Evolutionary conservation across 495 filamentous ascomycete genomes (phyloP).

Genomic region (Polyplosphaeria fusca): DNA sequence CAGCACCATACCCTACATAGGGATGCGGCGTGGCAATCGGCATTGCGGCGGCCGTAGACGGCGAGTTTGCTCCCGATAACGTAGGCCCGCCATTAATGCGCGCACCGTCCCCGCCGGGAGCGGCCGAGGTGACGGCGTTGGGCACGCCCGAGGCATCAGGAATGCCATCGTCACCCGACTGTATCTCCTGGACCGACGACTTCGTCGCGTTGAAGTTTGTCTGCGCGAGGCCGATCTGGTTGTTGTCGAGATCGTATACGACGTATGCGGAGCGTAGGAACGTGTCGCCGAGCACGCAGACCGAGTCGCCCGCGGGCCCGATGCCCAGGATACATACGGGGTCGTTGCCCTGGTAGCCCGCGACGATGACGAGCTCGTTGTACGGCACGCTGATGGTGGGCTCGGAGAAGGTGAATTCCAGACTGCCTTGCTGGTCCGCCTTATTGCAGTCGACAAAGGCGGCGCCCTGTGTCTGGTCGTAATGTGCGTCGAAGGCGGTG

Average conservation of each 20-base stretch:
- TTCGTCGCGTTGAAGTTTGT: slow-evolving; percentile 74
- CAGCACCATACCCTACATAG: slow-evolving; percentile 13
- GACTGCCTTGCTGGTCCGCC: slow-evolving; percentile 50
- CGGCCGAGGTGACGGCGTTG: slow-evolving; percentile 55
- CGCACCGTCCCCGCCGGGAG: slow-evolving; percentile 34
- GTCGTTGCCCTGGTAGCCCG: slow-evolving; percentile 46
- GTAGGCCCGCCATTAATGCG: slow-evolving; percentile 16
- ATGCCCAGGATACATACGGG: slow-evolving; percentile 67
- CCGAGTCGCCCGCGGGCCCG: slow-evolving; percentile 61
- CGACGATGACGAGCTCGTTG: slow-evolving; percentile 72
- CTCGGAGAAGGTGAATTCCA: slow-evolving; percentile 67
- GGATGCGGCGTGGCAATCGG: slow-evolving; percentile 12
- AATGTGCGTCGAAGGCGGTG: slow-evolving; percentile 60
- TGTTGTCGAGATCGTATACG: slow-evolving; percentile 85
- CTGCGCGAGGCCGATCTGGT: slow-evolving; percentile 82
- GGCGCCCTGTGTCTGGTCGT: slow-evolving; percentile 54
- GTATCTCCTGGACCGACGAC: slow-evolving; percentile 69
- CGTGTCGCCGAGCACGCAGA: slow-evolving; percentile 80
- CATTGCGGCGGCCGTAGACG: slow-evolving; percentile 6
- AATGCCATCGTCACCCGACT: slow-evolving; percentile 57
- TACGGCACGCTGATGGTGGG: slow-evolving; percentile 69
- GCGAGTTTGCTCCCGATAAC: not conserved
- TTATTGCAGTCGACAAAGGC: slow-evolving; percentile 73
- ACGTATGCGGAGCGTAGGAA: slow-evolving; percentile 91
- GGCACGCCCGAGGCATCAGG: slow-evolving; percentile 67